These are phyloP conservation scores for Aphanomyces stellatus DNA, from an alignment of 352 stramenopile genomes.

Conservation along the genomic window DNA sequence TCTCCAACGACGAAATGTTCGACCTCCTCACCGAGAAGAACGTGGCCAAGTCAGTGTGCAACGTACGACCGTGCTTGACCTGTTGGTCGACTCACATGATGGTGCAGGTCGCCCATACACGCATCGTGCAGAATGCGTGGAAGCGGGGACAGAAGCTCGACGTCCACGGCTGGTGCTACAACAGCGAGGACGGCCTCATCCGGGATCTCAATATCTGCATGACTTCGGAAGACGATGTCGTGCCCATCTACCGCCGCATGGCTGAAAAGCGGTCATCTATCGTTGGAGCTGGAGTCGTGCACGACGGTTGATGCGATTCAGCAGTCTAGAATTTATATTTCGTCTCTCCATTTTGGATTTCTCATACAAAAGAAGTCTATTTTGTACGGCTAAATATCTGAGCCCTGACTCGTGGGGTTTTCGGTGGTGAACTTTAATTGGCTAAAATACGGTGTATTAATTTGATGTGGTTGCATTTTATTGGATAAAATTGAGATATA, in stretches of 20 bases:
- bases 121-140: constrained; percentile 14
- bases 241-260: constrained; percentile 15
- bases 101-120: constrained; percentile 9
- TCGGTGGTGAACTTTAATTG: constrained; percentile 14
- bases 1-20: neutral
- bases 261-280: neutral
- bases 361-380: too few relatives aligned
- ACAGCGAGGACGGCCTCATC: constrained; percentile 5
- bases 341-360: too few relatives aligned
- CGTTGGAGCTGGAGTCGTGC: too few relatives aligned
- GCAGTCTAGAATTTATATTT: too few relatives aligned
- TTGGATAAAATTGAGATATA: constrained; percentile 9
- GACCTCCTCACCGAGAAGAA: constrained; percentile 10
- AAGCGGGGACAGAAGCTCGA: constrained; percentile 2
- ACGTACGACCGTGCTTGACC: neutral
- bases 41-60: constrained; percentile 14
- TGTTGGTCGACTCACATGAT: too few relatives aligned
- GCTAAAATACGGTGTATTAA: neutral
- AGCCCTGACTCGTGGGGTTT: constrained; percentile 4
- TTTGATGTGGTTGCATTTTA: constrained; percentile 1
- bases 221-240: neutral
- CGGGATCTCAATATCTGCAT: constrained; percentile 9
- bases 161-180: constrained; percentile 17
- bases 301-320: too few relatives aligned
- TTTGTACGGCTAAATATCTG: too few relatives aligned